phyloP scores from a whole-genome alignment of 768 basidiomycete species.

The Fomitopsis serialis region DNA sequence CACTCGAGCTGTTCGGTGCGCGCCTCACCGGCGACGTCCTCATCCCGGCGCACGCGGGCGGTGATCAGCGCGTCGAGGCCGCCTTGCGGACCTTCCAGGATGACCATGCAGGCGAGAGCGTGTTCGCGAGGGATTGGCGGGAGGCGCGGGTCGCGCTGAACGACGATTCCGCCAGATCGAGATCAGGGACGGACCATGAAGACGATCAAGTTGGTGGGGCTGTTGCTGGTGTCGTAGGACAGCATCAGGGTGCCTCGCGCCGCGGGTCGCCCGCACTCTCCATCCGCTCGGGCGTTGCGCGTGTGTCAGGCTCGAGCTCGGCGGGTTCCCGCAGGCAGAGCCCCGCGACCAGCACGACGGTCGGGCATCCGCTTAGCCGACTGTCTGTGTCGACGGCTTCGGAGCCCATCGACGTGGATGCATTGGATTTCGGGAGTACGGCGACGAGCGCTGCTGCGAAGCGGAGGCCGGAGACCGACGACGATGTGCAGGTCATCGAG shows the following conservation, averaged over 20 bases:
- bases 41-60: constrained; percentile 19
- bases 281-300: constrained; percentile 28
- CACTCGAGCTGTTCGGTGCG: constrained; percentile 67
- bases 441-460: constrained; percentile 31
- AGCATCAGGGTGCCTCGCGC: constrained; percentile 26
- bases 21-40: constrained; percentile 59
- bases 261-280: constrained; percentile 47
- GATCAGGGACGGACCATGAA: constrained; percentile 18
- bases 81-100: constrained; percentile 63
- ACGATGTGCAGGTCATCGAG: constrained; percentile 25
- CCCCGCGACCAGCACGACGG: constrained; percentile 31
- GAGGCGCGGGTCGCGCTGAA: constrained; percentile 55
- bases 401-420: constrained; percentile 39
- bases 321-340: constrained; percentile 36
- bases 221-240: constrained; percentile 18
- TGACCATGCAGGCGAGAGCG: constrained; percentile 50
- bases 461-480: constrained; percentile 40
- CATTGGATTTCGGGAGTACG: constrained; percentile 32
- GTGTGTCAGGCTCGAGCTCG: constrained; percentile 15
- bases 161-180: constrained; percentile 17
- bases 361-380: constrained; percentile 26
- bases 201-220: constrained; percentile 27
- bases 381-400: constrained; percentile 18
- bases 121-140: constrained; percentile 74
- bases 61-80: constrained; percentile 32